Base-by-base conservation (phyloP, 2,329 filamentous ascomycete genomes). In the Colletotrichum sp. region DNA sequence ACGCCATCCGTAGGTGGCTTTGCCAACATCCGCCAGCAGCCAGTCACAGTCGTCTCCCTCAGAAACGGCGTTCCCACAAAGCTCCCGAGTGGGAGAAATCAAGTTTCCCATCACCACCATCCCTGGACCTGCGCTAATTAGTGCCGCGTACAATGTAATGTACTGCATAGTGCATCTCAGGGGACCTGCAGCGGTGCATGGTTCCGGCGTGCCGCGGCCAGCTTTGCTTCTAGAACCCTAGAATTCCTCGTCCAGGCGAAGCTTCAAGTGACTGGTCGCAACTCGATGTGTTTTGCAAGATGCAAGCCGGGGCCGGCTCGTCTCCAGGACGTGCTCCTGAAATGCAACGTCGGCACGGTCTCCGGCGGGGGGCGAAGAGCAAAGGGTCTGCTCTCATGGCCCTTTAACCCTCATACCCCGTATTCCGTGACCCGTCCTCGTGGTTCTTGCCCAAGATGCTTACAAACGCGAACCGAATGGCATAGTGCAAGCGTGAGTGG, bases 41-140 rank as follows among this genome's bases (percentile, higher is more conserved):
- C 60, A 39, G 60, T 39, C n/a, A 36, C 7, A 12, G 32, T 5
- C 2, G 3, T 12, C 34, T 52, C 43, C 2, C 3, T 52, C 34
- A 21, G 30, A 24, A 64, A 21, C n/a, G 30, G 21, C 28, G 26
- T 36, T 34, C 30, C 32, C 60, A 32, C n/a, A 48, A 30, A 28
- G 13, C 24, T 16, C 10, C 30, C 6, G 30, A 70, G 28, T 10
- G 9, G 55, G 59, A 55, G 55, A 36, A 24, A 55, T 14, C 36
- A 69, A 39, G 21, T 18, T 60, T n/a, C 24, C 12, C 32, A 66
- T 59, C 16, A 28, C n/a, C 10, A 18, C 10, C 14, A 68, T 73
- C 64, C 69, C 73, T 73, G 69, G 12, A 21, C 14, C 26, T 65
- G 73, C 73, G 73, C 73, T 75, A 68, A 75, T 73, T 75, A 75